Percentiles rank a stretch among this genome's conserved stretches.
Evolutionary conservation across 257 asterid genomes (phyloP).

Genomic region (Mentha longifolia): DNA sequence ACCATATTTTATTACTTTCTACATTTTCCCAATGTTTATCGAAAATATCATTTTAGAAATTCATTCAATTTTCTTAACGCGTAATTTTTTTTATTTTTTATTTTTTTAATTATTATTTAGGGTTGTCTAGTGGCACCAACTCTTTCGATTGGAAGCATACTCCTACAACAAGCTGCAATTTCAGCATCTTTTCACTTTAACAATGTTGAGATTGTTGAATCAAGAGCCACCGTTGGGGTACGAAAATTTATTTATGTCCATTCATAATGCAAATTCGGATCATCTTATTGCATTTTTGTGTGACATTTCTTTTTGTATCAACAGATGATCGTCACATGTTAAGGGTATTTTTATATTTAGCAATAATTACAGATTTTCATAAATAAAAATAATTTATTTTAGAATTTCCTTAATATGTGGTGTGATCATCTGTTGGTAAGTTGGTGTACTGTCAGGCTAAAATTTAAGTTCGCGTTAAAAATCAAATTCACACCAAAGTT

Average conservation of each 20-base stretch:
- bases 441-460: no score
- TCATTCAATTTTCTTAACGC: neutral
- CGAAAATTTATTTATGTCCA: neutral
- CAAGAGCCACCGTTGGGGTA: constrained; percentile 61
- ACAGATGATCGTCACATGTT: no score
- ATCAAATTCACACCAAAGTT: no score
- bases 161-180: constrained; percentile 93
- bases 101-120: constrained; percentile 28
- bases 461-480: no score
- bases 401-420: no score
- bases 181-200: constrained; percentile 89
- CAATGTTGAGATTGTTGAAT: constrained; percentile 85
- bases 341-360: no score
- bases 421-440: no score
- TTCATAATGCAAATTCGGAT: no score
- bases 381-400: no score
- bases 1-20: constrained; percentile 3
- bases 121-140: constrained; percentile 93
- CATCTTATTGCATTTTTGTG: no score
- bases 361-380: no score
- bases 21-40: neutral
- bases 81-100: neutral
- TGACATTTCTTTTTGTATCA: no score
- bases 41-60: neutral
- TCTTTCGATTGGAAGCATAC: constrained; percentile 85